Conservation (phyloP, 1,284 basidiomycete genomes). For the Singerocomus rubriflavus region DNA sequence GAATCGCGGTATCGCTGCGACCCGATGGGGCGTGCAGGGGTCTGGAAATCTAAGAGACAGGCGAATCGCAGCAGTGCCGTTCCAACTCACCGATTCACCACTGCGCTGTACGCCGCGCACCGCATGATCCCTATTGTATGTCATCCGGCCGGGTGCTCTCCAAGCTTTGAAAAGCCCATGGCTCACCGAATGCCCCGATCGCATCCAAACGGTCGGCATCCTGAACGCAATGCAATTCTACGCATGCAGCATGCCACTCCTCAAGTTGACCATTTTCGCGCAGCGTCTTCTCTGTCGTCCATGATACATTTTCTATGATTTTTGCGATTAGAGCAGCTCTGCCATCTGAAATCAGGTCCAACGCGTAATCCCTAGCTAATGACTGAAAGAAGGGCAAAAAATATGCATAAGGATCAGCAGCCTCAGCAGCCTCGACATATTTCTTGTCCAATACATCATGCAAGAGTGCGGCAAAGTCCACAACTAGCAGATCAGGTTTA, state of each 20-base stretch:
- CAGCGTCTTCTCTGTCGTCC: slow-evolving; percentile 80
- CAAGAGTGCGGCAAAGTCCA: slow-evolving; percentile 83
- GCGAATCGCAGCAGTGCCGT: neutral
- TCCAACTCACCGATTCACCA: slow-evolving; percentile 53
- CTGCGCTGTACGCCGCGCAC: slow-evolving; percentile 79
- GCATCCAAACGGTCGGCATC: slow-evolving; percentile 92
- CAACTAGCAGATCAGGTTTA: slow-evolving; percentile 63
- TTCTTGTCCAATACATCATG: slow-evolving; percentile 90
- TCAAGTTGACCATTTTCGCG: slow-evolving; percentile 53
- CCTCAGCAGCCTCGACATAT: slow-evolving; percentile 61
- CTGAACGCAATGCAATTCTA: slow-evolving; percentile 87
- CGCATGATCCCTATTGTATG: slow-evolving; percentile 67
- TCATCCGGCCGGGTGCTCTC: neutral
- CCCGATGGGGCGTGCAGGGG: slow-evolving; percentile 62
- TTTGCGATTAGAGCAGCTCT: slow-evolving; percentile 53
- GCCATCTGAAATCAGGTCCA: slow-evolving; percentile 60
- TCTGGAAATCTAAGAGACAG: slow-evolving; percentile 34
- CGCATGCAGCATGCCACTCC: slow-evolving; percentile 73
- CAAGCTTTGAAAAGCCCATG: neutral
- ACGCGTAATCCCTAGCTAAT: slow-evolving; percentile 36
- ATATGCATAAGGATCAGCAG: slow-evolving; percentile 59
- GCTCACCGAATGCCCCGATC: slow-evolving; percentile 84
- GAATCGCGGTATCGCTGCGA: slow-evolving; percentile 62
- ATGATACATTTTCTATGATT: slow-evolving; percentile 82
- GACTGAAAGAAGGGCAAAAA: slow-evolving; percentile 66